These are phyloP conservation scores for Hypoxylon sp. DNA, from an alignment of 2,329 filamentous ascomycete genomes.

Conservation along the genomic window DNA sequence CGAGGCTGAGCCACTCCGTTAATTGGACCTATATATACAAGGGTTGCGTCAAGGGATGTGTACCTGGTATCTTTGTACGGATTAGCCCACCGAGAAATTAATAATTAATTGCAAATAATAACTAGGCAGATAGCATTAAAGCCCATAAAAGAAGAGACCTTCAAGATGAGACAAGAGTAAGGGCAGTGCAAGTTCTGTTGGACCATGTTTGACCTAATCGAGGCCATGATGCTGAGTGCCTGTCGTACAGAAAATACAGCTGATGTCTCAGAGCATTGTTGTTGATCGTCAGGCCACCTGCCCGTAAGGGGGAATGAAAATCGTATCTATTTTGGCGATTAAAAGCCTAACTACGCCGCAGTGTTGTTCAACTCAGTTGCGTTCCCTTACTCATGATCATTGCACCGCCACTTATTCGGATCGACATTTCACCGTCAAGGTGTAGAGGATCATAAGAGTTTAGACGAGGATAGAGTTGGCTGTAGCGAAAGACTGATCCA, in stretches of 20 bases:
- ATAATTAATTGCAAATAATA: slow-evolving; percentile 4
- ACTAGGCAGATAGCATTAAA: slow-evolving; percentile 13
- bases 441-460: slow-evolving; percentile 5
- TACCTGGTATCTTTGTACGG: background rate
- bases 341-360: slow-evolving; percentile 1
- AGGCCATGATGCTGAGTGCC: slow-evolving; percentile 11
- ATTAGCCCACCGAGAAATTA: slow-evolving; percentile 6
- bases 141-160: background rate
- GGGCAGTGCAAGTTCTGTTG: slow-evolving; percentile 13
- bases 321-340: slow-evolving; percentile 17
- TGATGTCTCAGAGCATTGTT: slow-evolving; percentile 3
- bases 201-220: background rate
- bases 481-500: slow-evolving; percentile 6
- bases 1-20: slow-evolving; percentile 35
- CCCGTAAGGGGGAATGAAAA: slow-evolving; percentile 14
- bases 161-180: background rate
- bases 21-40: background rate
- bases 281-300: slow-evolving; percentile 13
- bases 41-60: background rate
- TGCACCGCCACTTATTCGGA: slow-evolving; percentile 19
- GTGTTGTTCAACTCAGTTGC: background rate
- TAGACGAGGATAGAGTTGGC: slow-evolving; percentile 7
- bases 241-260: slow-evolving; percentile 11
- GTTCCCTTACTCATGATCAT: slow-evolving; percentile 2
- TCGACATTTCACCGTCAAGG: slow-evolving; percentile 5